A percentile compares a stretch with the other conserved stretches of the same genome.
These are phyloP conservation scores for Mycena filopes DNA, from an alignment of 768 basidiomycete genomes.

Conservation along the genomic window DNA sequence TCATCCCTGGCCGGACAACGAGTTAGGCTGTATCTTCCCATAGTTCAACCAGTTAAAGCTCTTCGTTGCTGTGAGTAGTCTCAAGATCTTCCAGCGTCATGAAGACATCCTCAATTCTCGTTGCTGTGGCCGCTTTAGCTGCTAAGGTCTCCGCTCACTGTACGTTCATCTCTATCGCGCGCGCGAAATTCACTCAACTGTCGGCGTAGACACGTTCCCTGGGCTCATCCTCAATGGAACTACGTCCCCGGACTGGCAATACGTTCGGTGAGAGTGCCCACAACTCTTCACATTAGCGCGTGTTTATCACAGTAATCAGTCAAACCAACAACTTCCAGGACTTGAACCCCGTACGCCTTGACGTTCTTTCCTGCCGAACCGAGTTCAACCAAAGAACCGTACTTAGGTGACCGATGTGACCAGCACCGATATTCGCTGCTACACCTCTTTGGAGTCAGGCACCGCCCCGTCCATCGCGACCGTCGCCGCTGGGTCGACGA, in stretches of 20 bases:
- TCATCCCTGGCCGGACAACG: not conserved
- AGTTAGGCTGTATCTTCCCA: not conserved
- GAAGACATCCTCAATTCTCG: slow-evolving; percentile 16
- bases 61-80: not conserved
- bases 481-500: slow-evolving; percentile 27
- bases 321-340: slow-evolving; percentile 32
- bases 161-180: not conserved
- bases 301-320: not conserved
- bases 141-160: slow-evolving; percentile 22
- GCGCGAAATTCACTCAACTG: not conserved
- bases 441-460: slow-evolving; percentile 2
- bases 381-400: not conserved
- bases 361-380: not conserved
- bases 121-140: slow-evolving; percentile 5
- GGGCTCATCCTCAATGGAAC: slow-evolving; percentile 20
- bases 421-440: slow-evolving; percentile 29
- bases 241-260: slow-evolving; percentile 21
- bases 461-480: slow-evolving; percentile 12
- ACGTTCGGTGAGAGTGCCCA: slow-evolving; percentile 17
- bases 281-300: not conserved
- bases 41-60: not conserved
- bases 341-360: slow-evolving; percentile 11
- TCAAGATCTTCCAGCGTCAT: slow-evolving; percentile 11
- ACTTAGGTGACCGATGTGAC: slow-evolving; percentile 27
- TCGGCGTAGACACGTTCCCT: slow-evolving; percentile 20